Evolutionary conservation across 371 early-diverging fungal species (phyloP).

Genomic region (Catenaria anguillulae): DNA sequence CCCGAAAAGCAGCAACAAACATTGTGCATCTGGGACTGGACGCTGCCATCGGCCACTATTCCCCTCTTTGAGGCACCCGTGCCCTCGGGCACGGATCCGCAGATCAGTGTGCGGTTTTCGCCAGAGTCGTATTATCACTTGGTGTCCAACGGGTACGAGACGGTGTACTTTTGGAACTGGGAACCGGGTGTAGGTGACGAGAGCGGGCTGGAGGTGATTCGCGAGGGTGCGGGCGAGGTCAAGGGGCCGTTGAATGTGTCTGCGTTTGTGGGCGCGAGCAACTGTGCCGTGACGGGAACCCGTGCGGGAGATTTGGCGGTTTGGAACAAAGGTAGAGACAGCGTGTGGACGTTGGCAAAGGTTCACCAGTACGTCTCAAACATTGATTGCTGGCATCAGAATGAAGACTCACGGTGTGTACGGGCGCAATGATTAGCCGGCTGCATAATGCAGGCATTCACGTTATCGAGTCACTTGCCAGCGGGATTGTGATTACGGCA

Average conservation of each 20-base stretch:
- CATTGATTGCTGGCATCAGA: neutral
- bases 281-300: neutral
- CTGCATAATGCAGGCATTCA: neutral
- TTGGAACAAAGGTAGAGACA: neutral
- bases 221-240: neutral
- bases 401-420: neutral
- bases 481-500: neutral
- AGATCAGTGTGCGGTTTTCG: neutral
- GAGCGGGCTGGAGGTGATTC: neutral
- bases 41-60: constrained; percentile 14
- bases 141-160: neutral
- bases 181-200: neutral
- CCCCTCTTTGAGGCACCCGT: constrained; percentile 16
- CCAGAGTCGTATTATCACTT: neutral
- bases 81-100: neutral
- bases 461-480: neutral
- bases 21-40: constrained; percentile 34
- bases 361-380: neutral
- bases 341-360: neutral
- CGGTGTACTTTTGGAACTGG: neutral
- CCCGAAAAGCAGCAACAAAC: constrained; percentile 14
- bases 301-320: neutral
- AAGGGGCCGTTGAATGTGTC: neutral
- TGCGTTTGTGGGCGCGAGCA: neutral
- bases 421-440: neutral